Percentiles rank a stretch among this genome's conserved stretches.
Evolutionary conservation across 2,329 filamentous ascomycete genomes (phyloP).

Genomic region (Trichoderma sp.): DNA sequence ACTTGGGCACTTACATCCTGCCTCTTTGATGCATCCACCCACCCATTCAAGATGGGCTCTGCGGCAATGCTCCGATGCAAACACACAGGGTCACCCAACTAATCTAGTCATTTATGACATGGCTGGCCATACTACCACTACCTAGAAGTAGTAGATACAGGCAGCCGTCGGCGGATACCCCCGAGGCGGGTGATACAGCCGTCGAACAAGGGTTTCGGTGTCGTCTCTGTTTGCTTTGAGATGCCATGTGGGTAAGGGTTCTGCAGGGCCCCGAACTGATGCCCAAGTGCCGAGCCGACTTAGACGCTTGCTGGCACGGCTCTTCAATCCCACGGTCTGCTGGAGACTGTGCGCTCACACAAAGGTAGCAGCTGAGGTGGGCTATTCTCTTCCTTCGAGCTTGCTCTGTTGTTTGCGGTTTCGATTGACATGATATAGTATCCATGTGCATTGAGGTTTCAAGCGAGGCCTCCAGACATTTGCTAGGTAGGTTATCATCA

Average conservation of each 20-base stretch:
- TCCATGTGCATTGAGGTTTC: neutral
- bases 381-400: neutral
- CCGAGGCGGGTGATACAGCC: constrained; percentile 8
- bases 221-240: constrained; percentile 4
- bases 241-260: constrained; percentile 8
- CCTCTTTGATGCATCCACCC: neutral
- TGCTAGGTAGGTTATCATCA: neutral
- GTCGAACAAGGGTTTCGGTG: constrained; percentile 9
- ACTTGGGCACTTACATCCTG: constrained; percentile 2
- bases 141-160: neutral
- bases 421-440: neutral
- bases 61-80: constrained; percentile 14
- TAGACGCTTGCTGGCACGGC: neutral
- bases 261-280: constrained; percentile 7
- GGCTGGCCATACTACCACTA: neutral
- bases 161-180: constrained; percentile 9
- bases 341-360: neutral
- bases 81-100: constrained; percentile 11
- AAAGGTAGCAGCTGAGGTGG: neutral
- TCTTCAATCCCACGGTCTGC: neutral
- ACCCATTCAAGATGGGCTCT: neutral
- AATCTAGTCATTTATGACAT: constrained; percentile 18
- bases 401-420: neutral
- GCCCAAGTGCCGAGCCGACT: neutral
- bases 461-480: neutral